Conservation (phyloP, 2,329 filamentous ascomycete species). For the Pseudofabraea citricarpa region DNA sequence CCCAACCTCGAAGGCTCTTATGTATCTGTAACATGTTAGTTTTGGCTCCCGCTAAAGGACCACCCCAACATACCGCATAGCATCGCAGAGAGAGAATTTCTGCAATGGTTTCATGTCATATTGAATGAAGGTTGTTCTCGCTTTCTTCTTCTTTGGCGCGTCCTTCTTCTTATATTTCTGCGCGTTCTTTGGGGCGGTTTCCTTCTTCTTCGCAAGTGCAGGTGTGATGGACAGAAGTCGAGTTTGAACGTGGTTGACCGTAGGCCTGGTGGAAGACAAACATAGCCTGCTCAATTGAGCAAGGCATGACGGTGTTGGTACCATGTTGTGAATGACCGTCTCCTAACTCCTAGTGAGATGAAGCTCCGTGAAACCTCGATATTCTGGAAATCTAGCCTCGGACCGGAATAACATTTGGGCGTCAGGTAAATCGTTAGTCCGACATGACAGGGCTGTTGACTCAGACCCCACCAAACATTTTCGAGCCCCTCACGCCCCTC, state of each 20-base stretch:
- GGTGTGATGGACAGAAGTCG: conserved; percentile 19
- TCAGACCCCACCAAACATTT: background rate
- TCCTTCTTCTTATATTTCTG: conserved; percentile 26
- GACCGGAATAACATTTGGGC: too few relatives aligned
- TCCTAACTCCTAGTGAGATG: background rate
- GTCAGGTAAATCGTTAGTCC: too few relatives aligned
- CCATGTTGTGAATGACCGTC: conserved; percentile 19
- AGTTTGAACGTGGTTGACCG: conserved; percentile 7
- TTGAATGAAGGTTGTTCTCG: conserved; percentile 26
- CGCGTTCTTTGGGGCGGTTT: conserved; percentile 11
- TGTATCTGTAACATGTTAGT: conserved; percentile 55
- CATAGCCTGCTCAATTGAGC: conserved; percentile 28
- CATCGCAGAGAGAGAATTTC: conserved; percentile 82
- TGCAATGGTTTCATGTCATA: conserved; percentile 37
- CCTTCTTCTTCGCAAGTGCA: conserved; percentile 14
- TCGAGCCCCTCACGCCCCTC: conserved; percentile 8
- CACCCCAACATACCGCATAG: conserved; percentile 65
- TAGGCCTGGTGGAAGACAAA: conserved; percentile 11
- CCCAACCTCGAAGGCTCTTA: conserved; percentile 90
- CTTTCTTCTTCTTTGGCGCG: conserved; percentile 27
- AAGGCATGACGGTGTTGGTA: conserved; percentile 22
- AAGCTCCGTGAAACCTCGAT: too few relatives aligned
- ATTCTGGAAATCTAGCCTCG: too few relatives aligned
- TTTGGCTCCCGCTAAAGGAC: conserved; percentile 16
- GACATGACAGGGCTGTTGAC: too few relatives aligned